These are phyloP conservation scores for Aspergillus spinulosporus DNA, from an alignment of 2,329 filamentous ascomycete species.

Conservation along the genomic window DNA sequence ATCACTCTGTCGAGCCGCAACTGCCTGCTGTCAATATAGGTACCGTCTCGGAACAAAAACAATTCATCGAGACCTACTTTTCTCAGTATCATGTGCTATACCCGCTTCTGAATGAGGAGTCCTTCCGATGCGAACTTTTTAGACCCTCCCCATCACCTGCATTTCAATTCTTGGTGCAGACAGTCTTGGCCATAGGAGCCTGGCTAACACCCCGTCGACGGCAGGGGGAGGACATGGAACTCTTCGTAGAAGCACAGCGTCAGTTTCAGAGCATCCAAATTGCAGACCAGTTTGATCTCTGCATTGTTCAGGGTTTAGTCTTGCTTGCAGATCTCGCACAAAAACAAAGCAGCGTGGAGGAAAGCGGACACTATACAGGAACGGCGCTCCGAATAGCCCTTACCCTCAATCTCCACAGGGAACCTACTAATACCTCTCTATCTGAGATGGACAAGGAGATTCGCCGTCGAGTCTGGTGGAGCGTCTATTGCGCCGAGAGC, in stretches of 20 bases:
- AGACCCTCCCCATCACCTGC: too few species aligned
- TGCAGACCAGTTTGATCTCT: background rate
- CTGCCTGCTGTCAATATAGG: background rate
- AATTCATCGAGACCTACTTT: background rate
- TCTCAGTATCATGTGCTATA: background rate
- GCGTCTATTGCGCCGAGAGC: background rate
- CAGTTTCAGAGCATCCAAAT: too few species aligned
- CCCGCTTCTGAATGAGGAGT: background rate
- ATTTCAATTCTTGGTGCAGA: too few species aligned
- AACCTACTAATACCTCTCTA: background rate
- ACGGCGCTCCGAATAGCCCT: background rate
- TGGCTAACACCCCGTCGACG: too few species aligned
- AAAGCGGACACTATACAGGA: background rate
- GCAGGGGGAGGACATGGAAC: too few species aligned
- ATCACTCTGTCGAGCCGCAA: too few species aligned
- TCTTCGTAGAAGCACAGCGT: too few species aligned
- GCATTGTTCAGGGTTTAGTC: background rate
- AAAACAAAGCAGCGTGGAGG: background rate
- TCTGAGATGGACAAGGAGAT: background rate
- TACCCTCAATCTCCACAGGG: too few species aligned
- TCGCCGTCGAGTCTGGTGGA: background rate
- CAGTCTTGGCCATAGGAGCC: too few species aligned
- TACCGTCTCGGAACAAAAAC: background rate
- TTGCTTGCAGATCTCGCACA: background rate
- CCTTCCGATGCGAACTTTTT: background rate